Base-by-base conservation (phyloP, 176 grass and related monocot species). In the Carex littledalei region DNA sequence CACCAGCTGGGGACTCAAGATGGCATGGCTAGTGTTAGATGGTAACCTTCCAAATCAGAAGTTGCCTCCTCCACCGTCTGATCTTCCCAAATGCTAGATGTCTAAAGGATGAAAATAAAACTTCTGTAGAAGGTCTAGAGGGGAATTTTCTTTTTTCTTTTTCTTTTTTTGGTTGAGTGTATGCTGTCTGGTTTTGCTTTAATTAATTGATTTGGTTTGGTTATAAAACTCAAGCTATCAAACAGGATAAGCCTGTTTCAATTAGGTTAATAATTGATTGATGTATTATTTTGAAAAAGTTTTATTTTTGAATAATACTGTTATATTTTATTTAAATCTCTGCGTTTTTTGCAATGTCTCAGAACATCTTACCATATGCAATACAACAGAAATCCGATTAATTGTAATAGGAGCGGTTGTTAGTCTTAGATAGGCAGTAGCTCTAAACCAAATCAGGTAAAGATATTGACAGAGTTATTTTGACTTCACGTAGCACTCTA, bases 1-100 rank as follows among this genome's bases (percentile, higher is more conserved):
- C 82, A 89, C 89, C n/a, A 97, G 91, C 67, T 97, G 94, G 94
- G 94, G 89, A 24, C 84, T 97, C 20, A 97, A 90, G 20, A 97
- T 97, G 94, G 89, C 94, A 67, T 94, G 91, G 89, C 29, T 97
- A 72, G 94, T 94, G 80, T 82, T 90, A 71, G 88, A 97, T 61
- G 94, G 94, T 39, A 88, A 61, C 20, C 77, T 86, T 6, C 91
- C 89, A 56, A 35, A 90, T 78, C 84, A 94, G 87, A 93, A 91
- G 85, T 78, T 97, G 26, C 89, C 89, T 12, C 91, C 94, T n/a
- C 89, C 94, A 39, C 94, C 94, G 47, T 91, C 81, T 0, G 91
- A 94, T 91, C 88, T 97, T 5, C 94, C 94, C 63, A 88, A 82
- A 54, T 97, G 94, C 71, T 94, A 91, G 89, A 26, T 18, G 79